Percentiles rank a stretch among this genome's conserved stretches.
Conservation (phyloP, 1,284 basidiomycete genomes). For the Leccinum insolens region DNA sequence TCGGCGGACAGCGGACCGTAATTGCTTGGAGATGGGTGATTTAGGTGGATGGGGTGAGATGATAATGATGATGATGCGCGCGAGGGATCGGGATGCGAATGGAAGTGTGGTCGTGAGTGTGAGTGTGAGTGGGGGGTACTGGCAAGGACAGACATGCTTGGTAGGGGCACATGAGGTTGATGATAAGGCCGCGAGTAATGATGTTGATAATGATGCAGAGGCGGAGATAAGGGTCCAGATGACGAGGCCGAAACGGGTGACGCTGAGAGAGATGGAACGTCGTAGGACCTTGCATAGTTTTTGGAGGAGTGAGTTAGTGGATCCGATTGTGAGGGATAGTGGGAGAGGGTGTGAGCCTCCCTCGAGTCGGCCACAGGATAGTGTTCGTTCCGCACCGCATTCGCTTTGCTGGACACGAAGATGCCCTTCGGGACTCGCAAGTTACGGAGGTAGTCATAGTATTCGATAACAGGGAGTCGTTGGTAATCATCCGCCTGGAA, state of each 20-base stretch:
- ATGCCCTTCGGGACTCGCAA: slow-evolving; percentile 65
- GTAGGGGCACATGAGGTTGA: slow-evolving; percentile 22
- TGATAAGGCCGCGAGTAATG: slow-evolving; percentile 21
- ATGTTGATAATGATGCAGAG: slow-evolving; percentile 18
- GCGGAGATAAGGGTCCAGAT: slow-evolving; percentile 32
- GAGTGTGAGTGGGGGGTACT: slow-evolving; percentile 19
- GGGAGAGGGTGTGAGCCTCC: slow-evolving; percentile 16
- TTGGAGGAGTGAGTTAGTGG: slow-evolving; percentile 13
- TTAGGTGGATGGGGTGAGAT: slow-evolving; percentile 25
- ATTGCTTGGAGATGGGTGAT: slow-evolving; percentile 32
- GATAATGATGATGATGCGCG: neutral
- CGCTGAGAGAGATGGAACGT: slow-evolving; percentile 40
- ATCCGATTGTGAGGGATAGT: slow-evolving; percentile 9
- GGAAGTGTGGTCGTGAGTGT: slow-evolving; percentile 1
- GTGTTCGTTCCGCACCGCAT: slow-evolving; percentile 45
- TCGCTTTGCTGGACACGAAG: slow-evolving; percentile 65
- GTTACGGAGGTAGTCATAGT: slow-evolving; percentile 67
- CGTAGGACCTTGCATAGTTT: slow-evolving; percentile 23
- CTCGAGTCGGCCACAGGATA: slow-evolving; percentile 33
- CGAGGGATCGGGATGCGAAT: slow-evolving; percentile 27
- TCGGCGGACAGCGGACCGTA: slow-evolving; percentile 59
- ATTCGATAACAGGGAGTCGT: slow-evolving; percentile 66
- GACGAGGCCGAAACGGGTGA: slow-evolving; percentile 42
- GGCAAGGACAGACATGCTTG: slow-evolving; percentile 27
- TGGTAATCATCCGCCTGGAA: slow-evolving; percentile 65